These are phyloP conservation scores for Eremothecium cymbalariae DNA, from an alignment of 1,139 yeast genomes.

Conservation along the genomic window DNA sequence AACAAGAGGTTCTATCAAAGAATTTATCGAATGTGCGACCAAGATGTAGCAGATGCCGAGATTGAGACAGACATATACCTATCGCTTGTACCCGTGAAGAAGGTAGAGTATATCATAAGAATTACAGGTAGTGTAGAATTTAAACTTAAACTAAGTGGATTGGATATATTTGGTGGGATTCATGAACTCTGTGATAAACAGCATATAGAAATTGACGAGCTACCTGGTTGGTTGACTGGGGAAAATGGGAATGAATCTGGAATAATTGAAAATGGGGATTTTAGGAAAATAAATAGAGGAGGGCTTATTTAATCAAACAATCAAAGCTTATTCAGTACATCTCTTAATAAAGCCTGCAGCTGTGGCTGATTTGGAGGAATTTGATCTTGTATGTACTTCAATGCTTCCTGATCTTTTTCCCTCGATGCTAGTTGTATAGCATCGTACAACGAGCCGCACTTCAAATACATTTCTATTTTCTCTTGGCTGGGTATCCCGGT, in stretches of 20 bases:
- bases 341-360: conserved; percentile 19
- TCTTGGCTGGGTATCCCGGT: conserved; percentile 21
- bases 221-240: conserved; percentile 79
- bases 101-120: conserved; percentile 15
- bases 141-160: conserved; percentile 50
- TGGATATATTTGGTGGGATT: conserved; percentile 74
- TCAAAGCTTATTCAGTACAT: conserved; percentile 17
- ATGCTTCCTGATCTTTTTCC: conserved; percentile 22
- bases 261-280: conserved; percentile 39
- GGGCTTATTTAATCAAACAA: conserved; percentile 9
- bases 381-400: conserved; percentile 19
- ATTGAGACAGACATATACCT: conserved; percentile 12
- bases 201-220: conserved; percentile 42
- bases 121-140: conserved; percentile 28
- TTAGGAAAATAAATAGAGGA: conserved; percentile 17
- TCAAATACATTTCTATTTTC: conserved; percentile 20
- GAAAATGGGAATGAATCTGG: conserved; percentile 55
- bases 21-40: conserved; percentile 14
- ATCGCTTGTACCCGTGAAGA: conserved; percentile 21
- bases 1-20: conserved; percentile 27
- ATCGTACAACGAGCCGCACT: conserved; percentile 24
- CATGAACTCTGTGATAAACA: conserved; percentile 59
- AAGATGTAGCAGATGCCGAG: conserved; percentile 10
- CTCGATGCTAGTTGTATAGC: conserved; percentile 26
- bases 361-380: conserved; percentile 27